Base-by-base conservation (phyloP, 192 early-diverging fungal genomes). In the Coemansia asiatica region DNA sequence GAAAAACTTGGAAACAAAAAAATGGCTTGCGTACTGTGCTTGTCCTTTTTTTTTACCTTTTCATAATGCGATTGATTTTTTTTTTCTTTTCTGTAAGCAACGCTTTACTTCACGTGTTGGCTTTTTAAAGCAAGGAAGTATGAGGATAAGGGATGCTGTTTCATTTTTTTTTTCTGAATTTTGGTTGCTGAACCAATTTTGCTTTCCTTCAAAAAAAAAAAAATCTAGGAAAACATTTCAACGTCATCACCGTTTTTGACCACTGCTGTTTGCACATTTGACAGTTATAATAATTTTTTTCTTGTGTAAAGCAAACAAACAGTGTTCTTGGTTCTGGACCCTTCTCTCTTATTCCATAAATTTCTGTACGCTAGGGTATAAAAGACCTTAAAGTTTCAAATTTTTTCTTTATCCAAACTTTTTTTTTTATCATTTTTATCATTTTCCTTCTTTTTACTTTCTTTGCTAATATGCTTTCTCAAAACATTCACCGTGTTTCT, bases 181-280 rank as follows among this genome's bases (percentile, higher is more conserved):
- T n/a, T n/a, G n/a, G n/a, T n/a, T n/a, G n/a, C n/a, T n/a, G n/a
- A n/a, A n/a, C n/a, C n/a, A n/a, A n/a, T n/a, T n/a, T n/a, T n/a
- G n/a, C n/a, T n/a, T n/a, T n/a, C n/a, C n/a, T 21, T 21, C 22
- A 26, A 27, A 27, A 12, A 27, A 25, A 54, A 25, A 54, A 54
- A n/a, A n/a, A n/a, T n/a, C n/a, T n/a, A n/a, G n/a, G n/a, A n/a
- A 16, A 16, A 19, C 15, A 49, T 6, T 15, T 8, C n/a, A n/a
- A 50, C 48, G 48, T 50, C 48, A 50, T 50, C 48, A 50, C 6
- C 48, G n/a, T n/a, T n/a, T n/a, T n/a, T n/a, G n/a, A 49, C 47
- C 21, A 15, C 47, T 16, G 18, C 2, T 49, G 47, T 22, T 4
- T 49, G 47, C 18, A 4, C n/a, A n/a, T n/a, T n/a, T n/a, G n/a